Evolutionary conservation across 768 basidiomycete genomes (phyloP).

Genomic region (Leccinum rimulosum): DNA sequence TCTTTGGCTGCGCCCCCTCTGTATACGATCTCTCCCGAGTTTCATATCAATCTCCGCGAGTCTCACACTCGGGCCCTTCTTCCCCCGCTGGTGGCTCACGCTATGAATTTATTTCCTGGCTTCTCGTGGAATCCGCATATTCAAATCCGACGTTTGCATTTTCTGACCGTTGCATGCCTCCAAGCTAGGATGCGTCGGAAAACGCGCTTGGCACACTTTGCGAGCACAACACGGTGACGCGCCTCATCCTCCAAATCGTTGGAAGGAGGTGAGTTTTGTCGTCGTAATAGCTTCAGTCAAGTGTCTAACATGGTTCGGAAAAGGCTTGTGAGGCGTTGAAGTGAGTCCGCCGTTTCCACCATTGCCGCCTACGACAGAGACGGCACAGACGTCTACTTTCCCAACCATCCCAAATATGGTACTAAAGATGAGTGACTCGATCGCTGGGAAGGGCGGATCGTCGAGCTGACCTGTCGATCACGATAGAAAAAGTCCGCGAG

Average conservation of each 20-base stretch:
- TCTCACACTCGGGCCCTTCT: neutral
- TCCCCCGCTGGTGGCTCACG: neutral
- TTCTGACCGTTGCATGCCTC: constrained; percentile 22
- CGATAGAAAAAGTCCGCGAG: no score
- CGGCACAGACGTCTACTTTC: constrained; percentile 42
- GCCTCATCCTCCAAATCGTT: constrained; percentile 51
- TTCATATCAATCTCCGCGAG: constrained; percentile 3
- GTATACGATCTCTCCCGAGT: constrained; percentile 11
- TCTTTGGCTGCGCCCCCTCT: constrained; percentile 16
- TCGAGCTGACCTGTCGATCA: no score
- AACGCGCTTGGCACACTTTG: constrained; percentile 30
- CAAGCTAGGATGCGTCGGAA: constrained; percentile 24
- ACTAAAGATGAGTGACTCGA: constrained; percentile 32
- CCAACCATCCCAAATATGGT: constrained; percentile 41
- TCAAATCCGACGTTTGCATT: constrained; percentile 21
- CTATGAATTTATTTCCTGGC: constrained; percentile 17
- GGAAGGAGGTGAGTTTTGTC: constrained; percentile 44
- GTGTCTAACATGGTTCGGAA: neutral
- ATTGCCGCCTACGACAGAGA: constrained; percentile 52
- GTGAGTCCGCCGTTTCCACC: constrained; percentile 39
- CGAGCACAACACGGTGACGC: constrained; percentile 55
- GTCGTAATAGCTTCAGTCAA: neutral
- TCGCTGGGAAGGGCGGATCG: no score
- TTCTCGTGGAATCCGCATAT: constrained; percentile 22
- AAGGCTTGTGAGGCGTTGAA: constrained; percentile 29